A percentile compares a stretch with the other conserved stretches of the same genome.
These are phyloP conservation scores for Cercophora samala DNA, from an alignment of 495 filamentous ascomycete genomes.

Conservation along the genomic window DNA sequence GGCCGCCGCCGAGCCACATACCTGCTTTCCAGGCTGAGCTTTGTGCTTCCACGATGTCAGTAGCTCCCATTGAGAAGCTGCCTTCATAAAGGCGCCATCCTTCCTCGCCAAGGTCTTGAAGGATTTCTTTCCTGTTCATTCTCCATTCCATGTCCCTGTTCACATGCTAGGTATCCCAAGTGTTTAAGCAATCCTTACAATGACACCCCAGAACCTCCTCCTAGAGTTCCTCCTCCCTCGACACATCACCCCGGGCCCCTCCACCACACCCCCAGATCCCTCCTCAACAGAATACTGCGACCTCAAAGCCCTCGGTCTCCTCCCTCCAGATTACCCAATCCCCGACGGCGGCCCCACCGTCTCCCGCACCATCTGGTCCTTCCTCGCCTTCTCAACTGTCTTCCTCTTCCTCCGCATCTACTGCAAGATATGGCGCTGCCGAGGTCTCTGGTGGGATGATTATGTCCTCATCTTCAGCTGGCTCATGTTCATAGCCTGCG, in stretches of 20 bases:
- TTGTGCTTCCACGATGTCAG: neutral
- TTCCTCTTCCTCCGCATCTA: conserved; percentile 32
- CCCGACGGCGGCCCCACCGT: conserved; percentile 16
- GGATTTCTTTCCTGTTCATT: neutral
- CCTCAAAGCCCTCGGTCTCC: neutral
- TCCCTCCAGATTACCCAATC: neutral
- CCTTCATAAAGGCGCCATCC: neutral
- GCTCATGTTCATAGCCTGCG: conserved; percentile 13
- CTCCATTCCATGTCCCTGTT: neutral
- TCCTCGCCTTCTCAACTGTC: conserved; percentile 18
- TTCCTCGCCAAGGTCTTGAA: neutral
- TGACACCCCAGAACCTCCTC: neutral
- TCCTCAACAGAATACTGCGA: conserved; percentile 11
- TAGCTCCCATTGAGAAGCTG: neutral
- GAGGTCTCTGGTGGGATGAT: conserved; percentile 35
- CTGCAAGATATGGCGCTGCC: conserved; percentile 27
- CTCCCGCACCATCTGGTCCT: conserved; percentile 19
- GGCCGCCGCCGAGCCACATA: neutral
- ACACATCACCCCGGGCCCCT: neutral
- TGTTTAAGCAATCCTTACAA: neutral
- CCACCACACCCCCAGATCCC: neutral
- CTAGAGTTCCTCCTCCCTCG: neutral
- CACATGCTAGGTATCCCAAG: neutral
- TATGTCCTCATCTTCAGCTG: conserved; percentile 25
- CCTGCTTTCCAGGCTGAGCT: neutral